Percentiles rank a stretch among this genome's conserved stretches.
These are phyloP conservation scores for Komagataella pastoris DNA, from an alignment of 805 yeast genomes.

Conservation along the genomic window DNA sequence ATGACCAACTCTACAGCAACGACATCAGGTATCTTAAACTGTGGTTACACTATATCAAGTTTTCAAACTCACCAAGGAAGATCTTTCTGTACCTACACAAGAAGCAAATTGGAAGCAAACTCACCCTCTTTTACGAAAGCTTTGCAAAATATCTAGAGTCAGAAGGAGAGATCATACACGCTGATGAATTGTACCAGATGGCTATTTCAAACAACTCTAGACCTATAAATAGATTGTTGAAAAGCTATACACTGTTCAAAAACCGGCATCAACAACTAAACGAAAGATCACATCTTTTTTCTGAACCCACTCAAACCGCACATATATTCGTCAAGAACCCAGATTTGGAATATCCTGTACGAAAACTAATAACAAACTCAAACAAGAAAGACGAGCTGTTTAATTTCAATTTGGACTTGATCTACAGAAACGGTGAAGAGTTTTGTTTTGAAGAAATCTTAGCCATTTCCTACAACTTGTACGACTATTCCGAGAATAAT, in stretches of 20 bases:
- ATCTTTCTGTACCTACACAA: conserved; percentile 59
- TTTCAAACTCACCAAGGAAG: conserved; percentile 57
- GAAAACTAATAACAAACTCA: conserved; percentile 34
- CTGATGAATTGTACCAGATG: conserved; percentile 40
- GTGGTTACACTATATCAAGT: conserved; percentile 70
- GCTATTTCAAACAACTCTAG: conserved; percentile 54
- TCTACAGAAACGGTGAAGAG: conserved; percentile 30
- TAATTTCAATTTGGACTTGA: conserved; percentile 43
- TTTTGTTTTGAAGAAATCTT: conserved; percentile 53
- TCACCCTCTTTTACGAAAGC: conserved; percentile 68
- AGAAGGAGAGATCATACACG: conserved; percentile 33
- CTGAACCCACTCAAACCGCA: conserved; percentile 1
- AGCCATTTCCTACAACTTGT: neutral
- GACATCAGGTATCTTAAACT: conserved; percentile 70
- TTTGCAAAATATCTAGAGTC: conserved; percentile 55
- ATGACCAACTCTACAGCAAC: conserved; percentile 54
- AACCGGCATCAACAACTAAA: conserved; percentile 19
- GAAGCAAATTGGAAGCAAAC: conserved; percentile 52
- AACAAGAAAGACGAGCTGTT: conserved; percentile 52
- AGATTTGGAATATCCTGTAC: conserved; percentile 26
- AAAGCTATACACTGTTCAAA: conserved; percentile 29
- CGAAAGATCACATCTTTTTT: conserved; percentile 1
- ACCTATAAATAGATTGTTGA: conserved; percentile 37
- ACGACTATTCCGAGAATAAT: neutral
- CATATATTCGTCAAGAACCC: conserved; percentile 3